Conservation (phyloP, 2,329 filamentous ascomycete genomes). For the Truncatella angustata region DNA sequence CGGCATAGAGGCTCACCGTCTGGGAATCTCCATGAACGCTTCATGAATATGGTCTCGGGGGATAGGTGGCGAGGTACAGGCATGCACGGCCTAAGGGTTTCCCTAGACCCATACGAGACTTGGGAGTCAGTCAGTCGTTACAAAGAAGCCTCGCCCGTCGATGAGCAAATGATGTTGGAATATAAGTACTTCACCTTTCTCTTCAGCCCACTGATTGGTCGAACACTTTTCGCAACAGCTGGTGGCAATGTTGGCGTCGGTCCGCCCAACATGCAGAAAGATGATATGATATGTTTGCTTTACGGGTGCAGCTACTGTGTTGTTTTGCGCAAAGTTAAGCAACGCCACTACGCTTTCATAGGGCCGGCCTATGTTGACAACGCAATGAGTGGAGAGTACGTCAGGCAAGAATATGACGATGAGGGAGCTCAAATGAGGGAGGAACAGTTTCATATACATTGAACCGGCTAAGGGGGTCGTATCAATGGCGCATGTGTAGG, state of each 20-base stretch:
- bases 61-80: slow-evolving; percentile 2
- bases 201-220: background rate
- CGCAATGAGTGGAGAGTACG: slow-evolving; percentile 2
- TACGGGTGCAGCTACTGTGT: slow-evolving; percentile 2
- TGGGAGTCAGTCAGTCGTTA: background rate
- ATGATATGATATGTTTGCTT: slow-evolving; percentile 2
- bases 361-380: background rate
- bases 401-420: background rate
- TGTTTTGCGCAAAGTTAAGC: background rate
- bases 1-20: background rate
- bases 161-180: background rate
- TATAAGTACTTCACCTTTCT: slow-evolving; percentile 1
- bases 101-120: background rate
- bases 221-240: background rate
- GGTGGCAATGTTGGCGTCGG: background rate
- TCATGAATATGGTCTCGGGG: background rate
- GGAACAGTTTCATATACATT: background rate
- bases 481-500: too few species aligned
- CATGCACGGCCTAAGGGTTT: background rate
- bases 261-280: slow-evolving; percentile 1
- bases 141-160: background rate
- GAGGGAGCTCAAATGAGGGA: background rate
- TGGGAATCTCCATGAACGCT: background rate
- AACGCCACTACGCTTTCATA: background rate
- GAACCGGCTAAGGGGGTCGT: too few species aligned